phyloP scores from a whole-genome alignment of 805 yeast species.

The Yarrowia hollandica region DNA sequence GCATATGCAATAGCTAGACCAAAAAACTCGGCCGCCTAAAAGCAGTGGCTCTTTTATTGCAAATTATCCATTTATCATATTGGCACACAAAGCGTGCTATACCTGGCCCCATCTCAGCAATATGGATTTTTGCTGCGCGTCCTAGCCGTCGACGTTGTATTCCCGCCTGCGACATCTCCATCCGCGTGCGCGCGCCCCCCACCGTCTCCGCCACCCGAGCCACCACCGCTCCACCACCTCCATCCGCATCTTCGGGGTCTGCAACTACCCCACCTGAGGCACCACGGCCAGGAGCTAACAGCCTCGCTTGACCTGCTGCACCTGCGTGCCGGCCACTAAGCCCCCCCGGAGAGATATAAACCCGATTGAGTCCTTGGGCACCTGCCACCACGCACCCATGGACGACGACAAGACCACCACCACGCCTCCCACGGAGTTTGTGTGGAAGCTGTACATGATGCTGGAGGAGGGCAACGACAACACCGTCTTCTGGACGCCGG shows the following conservation, averaged over 20 bases:
- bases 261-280: constrained; percentile 13
- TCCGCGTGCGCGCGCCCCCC: too few relatives aligned
- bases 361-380: too few relatives aligned
- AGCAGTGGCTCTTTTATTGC: constrained; percentile 11
- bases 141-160: neutral
- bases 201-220: neutral
- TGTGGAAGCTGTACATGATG: constrained; percentile 59
- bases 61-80: constrained; percentile 17
- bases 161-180: too few relatives aligned
- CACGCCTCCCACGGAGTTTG: constrained; percentile 30
- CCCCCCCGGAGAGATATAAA: neutral
- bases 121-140: constrained; percentile 17
- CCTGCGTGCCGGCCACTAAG: neutral
- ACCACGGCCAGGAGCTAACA: constrained; percentile 9
- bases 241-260: neutral
- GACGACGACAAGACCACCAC: constrained; percentile 15
- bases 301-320: constrained; percentile 24
- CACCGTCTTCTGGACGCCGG: constrained; percentile 81
- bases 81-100: constrained; percentile 23
- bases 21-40: too few relatives aligned
- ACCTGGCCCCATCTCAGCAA: constrained; percentile 18
- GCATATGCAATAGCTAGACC: constrained; percentile 9
- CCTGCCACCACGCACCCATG: neutral
- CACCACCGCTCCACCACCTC: neutral
- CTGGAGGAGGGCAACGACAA: constrained; percentile 72